Evolutionary conservation across 106 monocot genomes (phyloP), one percentile per base, ranked within the genome.

Genomic region (Amphibolis antarctica): DNA sequence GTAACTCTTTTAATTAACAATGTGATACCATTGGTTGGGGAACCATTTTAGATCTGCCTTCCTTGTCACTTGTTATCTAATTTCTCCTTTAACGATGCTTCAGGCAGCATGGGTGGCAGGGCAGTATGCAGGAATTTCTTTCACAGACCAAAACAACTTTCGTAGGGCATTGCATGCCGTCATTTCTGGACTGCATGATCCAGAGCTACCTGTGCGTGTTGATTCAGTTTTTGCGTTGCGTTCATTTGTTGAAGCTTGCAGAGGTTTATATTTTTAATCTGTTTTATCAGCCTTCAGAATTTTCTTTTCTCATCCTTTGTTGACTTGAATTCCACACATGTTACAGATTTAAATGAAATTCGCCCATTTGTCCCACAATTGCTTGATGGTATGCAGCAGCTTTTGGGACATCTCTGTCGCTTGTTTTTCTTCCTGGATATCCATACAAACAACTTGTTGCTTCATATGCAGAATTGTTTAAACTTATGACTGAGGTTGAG

Each of bases 91-190:
- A 42, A 9, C 44, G 63, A 5, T 59, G 9, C 44, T 62, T 24
- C 63, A 99, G 98, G 98, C 98, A 45, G 87, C 91, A 52, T 99
- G 98, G 98, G 98, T 99, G 74, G 84, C 91, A 26, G 98, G 98
- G 5, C 98, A 99, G 67, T 99, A 91, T 85, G 98, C 98, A 10
- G 79, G 75, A 74, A 88, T 88, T 31, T 80, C 82, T 50, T 99
- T 99, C 56, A 62, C 74, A 50, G 91, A 99, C 55, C 91, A 74
- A 42, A 83, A 78, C 54, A 99, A 99, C 71, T 99, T 91, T 51
- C 81, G 80, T 6, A 76, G 44, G 45, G 87, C 91, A 17, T 75
- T 99, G 54, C 87, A 88, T 44, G 75, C 53, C 71, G 88, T 99
- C 65, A 76, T 99, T 65, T 63, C 82, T 77, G 98, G 91, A 18